Evolutionary conservation across 176 grass and related monocot genomes (phyloP).

Genomic region (Metroxylon sagu): DNA sequence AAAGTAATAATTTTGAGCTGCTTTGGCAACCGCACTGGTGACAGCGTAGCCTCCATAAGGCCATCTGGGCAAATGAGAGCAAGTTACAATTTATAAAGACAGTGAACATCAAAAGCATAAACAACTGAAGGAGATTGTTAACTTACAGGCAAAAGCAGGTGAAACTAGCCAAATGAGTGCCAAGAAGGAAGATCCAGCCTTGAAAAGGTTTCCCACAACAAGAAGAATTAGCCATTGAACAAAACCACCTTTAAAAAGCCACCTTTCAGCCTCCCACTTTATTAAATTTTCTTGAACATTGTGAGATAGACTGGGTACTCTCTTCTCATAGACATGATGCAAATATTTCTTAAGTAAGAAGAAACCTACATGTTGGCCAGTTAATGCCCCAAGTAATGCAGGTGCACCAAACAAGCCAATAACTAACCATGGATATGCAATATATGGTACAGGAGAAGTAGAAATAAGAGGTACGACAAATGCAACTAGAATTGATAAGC

Average conservation of each 20-base stretch:
- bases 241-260: slow-evolving; percentile 96
- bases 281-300: slow-evolving; percentile 36
- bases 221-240: slow-evolving; percentile 76
- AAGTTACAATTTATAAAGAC: slow-evolving; percentile 9
- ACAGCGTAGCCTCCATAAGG: slow-evolving; percentile 91
- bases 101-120: slow-evolving; percentile 6
- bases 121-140: slow-evolving; percentile 12
- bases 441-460: slow-evolving; percentile 57
- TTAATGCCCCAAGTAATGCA: slow-evolving; percentile 75
- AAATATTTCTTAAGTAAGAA: slow-evolving; percentile 40
- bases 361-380: slow-evolving; percentile 85
- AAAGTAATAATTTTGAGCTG: slow-evolving; percentile 82
- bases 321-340: slow-evolving; percentile 25
- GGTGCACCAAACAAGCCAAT: slow-evolving; percentile 91
- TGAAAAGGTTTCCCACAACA: slow-evolving; percentile 71
- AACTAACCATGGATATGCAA: slow-evolving; percentile 70
- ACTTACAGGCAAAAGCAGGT: slow-evolving; percentile 95
- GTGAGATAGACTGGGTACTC: slow-evolving; percentile 25
- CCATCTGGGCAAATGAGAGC: slow-evolving; percentile 54
- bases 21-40: slow-evolving; percentile 60
- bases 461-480: slow-evolving; percentile 59
- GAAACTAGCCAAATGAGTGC: slow-evolving; percentile 90
- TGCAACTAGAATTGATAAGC: slow-evolving; percentile 55
- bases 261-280: slow-evolving; percentile 86
- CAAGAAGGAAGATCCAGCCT: slow-evolving; percentile 61